phyloP scores from a whole-genome alignment of 192 early-diverging fungal species.

The Backusella parvicylindrica region DNA sequence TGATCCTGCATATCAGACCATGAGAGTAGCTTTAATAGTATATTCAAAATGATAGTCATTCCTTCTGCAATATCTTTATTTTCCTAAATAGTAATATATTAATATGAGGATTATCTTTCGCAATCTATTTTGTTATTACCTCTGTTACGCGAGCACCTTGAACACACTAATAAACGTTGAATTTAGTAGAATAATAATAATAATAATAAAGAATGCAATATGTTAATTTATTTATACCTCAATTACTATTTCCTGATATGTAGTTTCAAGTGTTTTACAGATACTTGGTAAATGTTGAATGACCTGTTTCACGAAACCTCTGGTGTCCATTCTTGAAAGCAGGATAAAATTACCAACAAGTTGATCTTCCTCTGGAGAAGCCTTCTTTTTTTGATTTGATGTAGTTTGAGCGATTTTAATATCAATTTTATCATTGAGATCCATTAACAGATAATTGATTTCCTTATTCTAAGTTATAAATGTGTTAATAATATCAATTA shows the following conservation, averaged over 20 bases:
- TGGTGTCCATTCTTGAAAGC: slow-evolving; percentile 32
- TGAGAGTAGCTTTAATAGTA: slow-evolving; percentile 30
- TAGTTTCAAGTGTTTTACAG: slow-evolving; percentile 10
- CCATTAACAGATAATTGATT: slow-evolving; percentile 45
- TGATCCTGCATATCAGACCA: slow-evolving; percentile 34
- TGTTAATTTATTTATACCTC: neutral
- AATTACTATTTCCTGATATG: neutral
- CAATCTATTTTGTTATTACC: neutral
- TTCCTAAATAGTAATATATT: neutral
- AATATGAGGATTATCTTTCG: neutral
- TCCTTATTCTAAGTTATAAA: slow-evolving; percentile 14
- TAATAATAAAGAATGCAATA: neutral
- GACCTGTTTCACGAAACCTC: slow-evolving; percentile 34
- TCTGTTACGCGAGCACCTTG: slow-evolving; percentile 17
- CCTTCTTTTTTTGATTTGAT: slow-evolving; percentile 34
- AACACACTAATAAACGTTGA: neutral
- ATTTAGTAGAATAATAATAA: too few species aligned
- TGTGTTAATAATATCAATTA: neutral
- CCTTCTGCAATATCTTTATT: slow-evolving; percentile 11
- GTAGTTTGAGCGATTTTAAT: slow-evolving; percentile 32
- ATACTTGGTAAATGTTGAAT: slow-evolving; percentile 20
- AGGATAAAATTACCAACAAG: slow-evolving; percentile 19
- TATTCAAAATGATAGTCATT: slow-evolving; percentile 21
- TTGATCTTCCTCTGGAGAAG: neutral
- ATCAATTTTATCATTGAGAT: slow-evolving; percentile 44